Conservation (phyloP, 2,329 filamentous ascomycete genomes). For the Pyricularia pennisetigena region DNA sequence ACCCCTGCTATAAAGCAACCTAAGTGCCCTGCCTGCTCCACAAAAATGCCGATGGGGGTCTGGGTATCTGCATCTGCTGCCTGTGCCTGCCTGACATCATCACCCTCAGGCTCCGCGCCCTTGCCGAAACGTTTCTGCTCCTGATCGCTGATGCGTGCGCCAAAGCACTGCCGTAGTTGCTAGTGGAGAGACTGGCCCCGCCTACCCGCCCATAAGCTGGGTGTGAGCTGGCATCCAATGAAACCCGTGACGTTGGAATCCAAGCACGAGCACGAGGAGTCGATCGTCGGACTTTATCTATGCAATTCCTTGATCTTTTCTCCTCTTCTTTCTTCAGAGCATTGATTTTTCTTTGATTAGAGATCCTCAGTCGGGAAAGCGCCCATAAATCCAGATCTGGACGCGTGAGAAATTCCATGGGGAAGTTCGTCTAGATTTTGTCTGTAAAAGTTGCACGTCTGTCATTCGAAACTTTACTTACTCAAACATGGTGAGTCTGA, state of each 20-base stretch:
- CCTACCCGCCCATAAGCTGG: background rate
- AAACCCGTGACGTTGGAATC: background rate
- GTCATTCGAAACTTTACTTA: background rate
- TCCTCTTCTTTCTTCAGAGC: background rate
- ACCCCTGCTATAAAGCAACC: background rate
- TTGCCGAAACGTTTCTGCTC: background rate
- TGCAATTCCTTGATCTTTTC: background rate
- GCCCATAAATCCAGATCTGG: background rate
- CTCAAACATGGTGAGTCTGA: background rate
- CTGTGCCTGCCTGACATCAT: background rate
- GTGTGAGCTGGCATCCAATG: background rate
- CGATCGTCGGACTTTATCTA: background rate
- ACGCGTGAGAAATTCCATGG: background rate
- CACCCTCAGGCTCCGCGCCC: background rate
- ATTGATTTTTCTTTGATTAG: background rate
- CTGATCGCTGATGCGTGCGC: background rate
- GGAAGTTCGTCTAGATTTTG: background rate
- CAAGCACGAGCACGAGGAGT: background rate
- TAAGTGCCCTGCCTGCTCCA: background rate
- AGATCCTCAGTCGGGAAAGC: background rate
- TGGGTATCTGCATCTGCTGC: background rate
- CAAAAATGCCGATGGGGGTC: background rate
- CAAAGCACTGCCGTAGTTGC: background rate
- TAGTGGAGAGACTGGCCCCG: background rate
- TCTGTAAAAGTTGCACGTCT: background rate